Conservation (phyloP, 2,329 filamentous ascomycete genomes). For the Botryotinia globosa region DNA sequence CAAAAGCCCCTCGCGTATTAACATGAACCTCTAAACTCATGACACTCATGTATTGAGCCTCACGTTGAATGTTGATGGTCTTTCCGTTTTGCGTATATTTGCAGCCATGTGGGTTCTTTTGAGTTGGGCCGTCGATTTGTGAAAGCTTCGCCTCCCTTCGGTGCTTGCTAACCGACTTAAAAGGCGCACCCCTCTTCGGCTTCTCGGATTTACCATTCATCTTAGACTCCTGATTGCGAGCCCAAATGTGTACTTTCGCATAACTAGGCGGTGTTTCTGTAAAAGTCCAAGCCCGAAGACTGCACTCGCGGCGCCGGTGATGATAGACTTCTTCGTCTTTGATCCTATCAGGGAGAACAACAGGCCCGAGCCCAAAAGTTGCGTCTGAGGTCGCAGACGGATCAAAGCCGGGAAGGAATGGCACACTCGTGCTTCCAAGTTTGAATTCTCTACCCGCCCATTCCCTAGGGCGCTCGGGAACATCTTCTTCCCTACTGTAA, state of each 20-base stretch:
- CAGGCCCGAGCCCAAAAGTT: conserved; percentile 52
- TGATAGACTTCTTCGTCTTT: conserved; percentile 52
- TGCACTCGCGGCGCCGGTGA: conserved; percentile 55
- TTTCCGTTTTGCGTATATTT: conserved; percentile 78
- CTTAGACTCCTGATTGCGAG: conserved; percentile 42
- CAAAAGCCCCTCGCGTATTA: conserved; percentile 75
- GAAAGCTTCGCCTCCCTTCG: conserved; percentile 52
- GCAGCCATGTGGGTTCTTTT: conserved; percentile 76
- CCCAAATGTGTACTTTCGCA: conserved; percentile 68
- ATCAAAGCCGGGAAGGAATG: conserved; percentile 79
- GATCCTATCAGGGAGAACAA: conserved; percentile 48
- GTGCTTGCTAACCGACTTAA: conserved; percentile 22
- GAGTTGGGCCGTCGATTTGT: conserved; percentile 86
- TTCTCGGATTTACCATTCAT: conserved; percentile 26
- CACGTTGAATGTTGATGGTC: conserved; percentile 74
- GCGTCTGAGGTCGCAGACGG: conserved; percentile 55
- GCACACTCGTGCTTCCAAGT: conserved; percentile 69
- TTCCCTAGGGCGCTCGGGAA: conserved; percentile 72
- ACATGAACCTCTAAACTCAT: conserved; percentile 94
- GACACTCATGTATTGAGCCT: conserved; percentile 91
- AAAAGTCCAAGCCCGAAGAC: conserved; percentile 73
- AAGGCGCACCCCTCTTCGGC: conserved; percentile 25
- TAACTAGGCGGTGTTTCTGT: conserved; percentile 66
- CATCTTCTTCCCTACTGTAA: conserved; percentile 80
- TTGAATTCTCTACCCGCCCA: conserved; percentile 87